Conservation (phyloP, 1,139 yeast species). For the Pichia sp. region DNA sequence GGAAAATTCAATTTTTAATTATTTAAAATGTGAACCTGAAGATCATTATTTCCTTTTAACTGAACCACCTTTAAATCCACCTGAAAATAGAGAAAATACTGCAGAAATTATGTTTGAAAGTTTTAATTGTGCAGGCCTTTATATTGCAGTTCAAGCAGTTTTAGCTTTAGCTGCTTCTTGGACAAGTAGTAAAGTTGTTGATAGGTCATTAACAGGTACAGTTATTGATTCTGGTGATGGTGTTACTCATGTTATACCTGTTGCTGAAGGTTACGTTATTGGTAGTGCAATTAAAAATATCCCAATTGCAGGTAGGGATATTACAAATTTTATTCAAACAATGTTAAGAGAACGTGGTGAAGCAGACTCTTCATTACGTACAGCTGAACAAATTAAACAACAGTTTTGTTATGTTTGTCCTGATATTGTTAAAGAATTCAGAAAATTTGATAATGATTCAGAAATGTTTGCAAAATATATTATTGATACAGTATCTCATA, state of each 20-base stretch:
- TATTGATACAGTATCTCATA: slow-evolving; percentile 75
- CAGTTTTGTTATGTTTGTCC: slow-evolving; percentile 97
- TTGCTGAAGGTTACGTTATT: slow-evolving; percentile 97
- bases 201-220: slow-evolving; percentile 94
- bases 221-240: slow-evolving; percentile 95
- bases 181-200: slow-evolving; percentile 94
- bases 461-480: slow-evolving; percentile 90
- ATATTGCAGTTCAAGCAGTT: slow-evolving; percentile 98
- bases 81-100: slow-evolving; percentile 95
- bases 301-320: slow-evolving; percentile 98
- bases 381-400: slow-evolving; percentile 95
- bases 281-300: slow-evolving; percentile 96
- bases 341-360: slow-evolving; percentile 96
- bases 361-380: slow-evolving; percentile 83
- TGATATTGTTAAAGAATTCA: slow-evolving; percentile 93
- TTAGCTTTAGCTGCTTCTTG: slow-evolving; percentile 97
- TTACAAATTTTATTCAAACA: slow-evolving; percentile 87
- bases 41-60: slow-evolving; percentile 93
- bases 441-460: slow-evolving; percentile 88
- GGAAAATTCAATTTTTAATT: slow-evolving; percentile 95
- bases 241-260: slow-evolving; percentile 98
- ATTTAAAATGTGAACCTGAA: slow-evolving; percentile 95
- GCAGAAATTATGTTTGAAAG: slow-evolving; percentile 99
- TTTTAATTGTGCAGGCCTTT: slow-evolving; percentile 95
- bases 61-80: slow-evolving; percentile 98